phyloP scores from a whole-genome alignment of 2,329 filamentous ascomycete genomes.

The Leptographium flavum region DNA sequence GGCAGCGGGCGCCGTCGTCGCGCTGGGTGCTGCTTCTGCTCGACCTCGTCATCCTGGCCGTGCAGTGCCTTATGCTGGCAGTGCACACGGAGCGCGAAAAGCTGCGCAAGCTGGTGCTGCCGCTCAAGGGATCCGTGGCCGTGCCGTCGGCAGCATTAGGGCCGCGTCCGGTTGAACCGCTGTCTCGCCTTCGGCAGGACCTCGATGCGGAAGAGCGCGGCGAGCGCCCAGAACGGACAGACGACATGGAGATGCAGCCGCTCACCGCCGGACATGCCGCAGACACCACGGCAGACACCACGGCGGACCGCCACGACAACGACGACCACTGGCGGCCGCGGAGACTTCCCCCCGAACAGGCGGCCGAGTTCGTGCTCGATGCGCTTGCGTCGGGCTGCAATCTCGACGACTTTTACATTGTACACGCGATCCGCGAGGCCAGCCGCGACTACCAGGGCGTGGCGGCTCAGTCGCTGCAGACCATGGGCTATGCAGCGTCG shows the following conservation, averaged over 20 bases:
- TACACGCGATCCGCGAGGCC: slow-evolving; percentile 33
- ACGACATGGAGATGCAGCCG: slow-evolving; percentile 30
- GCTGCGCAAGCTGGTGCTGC: slow-evolving; percentile 32
- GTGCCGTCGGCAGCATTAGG: neutral
- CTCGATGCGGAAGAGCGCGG: slow-evolving; percentile 44
- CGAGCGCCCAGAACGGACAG: slow-evolving; percentile 20
- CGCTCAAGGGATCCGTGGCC: slow-evolving; percentile 9
- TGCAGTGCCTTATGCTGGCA: slow-evolving; percentile 51
- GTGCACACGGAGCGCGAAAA: slow-evolving; percentile 47
- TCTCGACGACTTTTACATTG: slow-evolving; percentile 37
- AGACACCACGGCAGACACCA: no score
- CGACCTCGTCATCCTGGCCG: slow-evolving; percentile 38
- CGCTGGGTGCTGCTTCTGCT: slow-evolving; percentile 38
- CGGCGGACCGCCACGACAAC: neutral
- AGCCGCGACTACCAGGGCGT: slow-evolving; percentile 30
- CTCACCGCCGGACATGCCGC: slow-evolving; percentile 15
- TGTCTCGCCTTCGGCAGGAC: slow-evolving; percentile 24
- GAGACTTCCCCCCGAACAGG: slow-evolving; percentile 13
- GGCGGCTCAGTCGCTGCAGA: slow-evolving; percentile 36
- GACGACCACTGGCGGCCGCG: slow-evolving; percentile 14
- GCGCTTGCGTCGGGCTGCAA: slow-evolving; percentile 40
- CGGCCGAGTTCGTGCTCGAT: slow-evolving; percentile 28
- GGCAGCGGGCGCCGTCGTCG: slow-evolving; percentile 47
- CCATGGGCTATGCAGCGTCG: slow-evolving; percentile 32
- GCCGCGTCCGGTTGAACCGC: slow-evolving; percentile 8